A percentile compares a stretch with the other conserved stretches of the same genome.
phyloP scores from a whole-genome alignment of 306 rosid genomes.

The Vachellia pachyceras region DNA sequence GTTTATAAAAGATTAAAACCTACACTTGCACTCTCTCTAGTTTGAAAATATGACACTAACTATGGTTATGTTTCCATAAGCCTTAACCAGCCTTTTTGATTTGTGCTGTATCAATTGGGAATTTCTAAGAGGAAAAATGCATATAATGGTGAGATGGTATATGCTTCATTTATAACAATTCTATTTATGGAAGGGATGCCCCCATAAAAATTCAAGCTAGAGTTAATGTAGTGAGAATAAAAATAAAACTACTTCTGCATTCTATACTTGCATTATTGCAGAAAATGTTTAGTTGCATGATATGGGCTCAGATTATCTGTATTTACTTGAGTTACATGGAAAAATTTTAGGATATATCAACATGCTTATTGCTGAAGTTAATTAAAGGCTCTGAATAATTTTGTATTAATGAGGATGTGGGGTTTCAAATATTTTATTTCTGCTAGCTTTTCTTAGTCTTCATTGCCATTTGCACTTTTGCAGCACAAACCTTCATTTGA shows the following conservation, averaged over 20 bases:
- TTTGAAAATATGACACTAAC: conserved; percentile 7
- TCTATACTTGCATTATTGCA: not conserved
- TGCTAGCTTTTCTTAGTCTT: conserved; percentile 33
- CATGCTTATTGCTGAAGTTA: not conserved
- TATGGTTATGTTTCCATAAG: not conserved
- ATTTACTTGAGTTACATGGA: not conserved
- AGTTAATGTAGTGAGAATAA: not conserved
- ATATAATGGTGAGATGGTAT: not conserved
- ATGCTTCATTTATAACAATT: not conserved
- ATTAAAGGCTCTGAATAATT: conserved; percentile 15
- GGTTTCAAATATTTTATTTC: conserved; percentile 17
- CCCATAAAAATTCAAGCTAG: not conserved
- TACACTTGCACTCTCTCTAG: not conserved
- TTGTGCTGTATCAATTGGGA: not conserved
- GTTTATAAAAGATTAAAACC: not conserved
- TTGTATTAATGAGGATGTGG: conserved; percentile 2
- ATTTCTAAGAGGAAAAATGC: not conserved
- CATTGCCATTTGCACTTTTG: conserved; percentile 51
- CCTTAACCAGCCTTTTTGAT: not conserved
- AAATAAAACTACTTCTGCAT: not conserved
- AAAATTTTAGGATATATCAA: not conserved
- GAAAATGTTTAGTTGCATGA: not conserved
- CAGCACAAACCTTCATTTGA: conserved; percentile 98
- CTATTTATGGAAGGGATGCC: not conserved
- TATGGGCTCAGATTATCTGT: not conserved